Conservation (phyloP, 495 filamentous ascomycete genomes). For the Xanthoparmelia taractica region DNA sequence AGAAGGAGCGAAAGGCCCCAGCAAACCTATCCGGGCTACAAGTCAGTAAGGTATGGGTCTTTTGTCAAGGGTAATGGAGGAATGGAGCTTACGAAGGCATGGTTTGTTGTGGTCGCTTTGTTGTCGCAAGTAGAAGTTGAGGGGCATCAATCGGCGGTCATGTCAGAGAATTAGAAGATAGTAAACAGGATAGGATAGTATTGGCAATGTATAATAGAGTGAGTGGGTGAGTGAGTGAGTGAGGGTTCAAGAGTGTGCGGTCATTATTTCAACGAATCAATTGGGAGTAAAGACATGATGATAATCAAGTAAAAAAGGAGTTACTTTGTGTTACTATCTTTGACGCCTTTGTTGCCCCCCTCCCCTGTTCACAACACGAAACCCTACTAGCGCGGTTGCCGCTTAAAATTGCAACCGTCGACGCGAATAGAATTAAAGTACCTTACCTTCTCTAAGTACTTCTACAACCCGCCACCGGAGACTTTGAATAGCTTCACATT, state of each 20-base stretch:
- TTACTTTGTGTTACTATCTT: conserved; percentile 3
- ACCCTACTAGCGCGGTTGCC: conserved; percentile 7
- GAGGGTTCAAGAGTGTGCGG: background rate
- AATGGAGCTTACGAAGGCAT: conserved; percentile 20
- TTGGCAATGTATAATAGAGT: background rate
- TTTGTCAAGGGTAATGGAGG: background rate
- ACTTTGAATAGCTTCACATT: background rate
- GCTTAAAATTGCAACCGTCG: conserved; percentile 2
- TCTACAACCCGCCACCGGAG: background rate
- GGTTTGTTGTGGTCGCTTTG: conserved; percentile 11
- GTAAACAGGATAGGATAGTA: background rate
- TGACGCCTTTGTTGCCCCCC: background rate
- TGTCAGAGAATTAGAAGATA: conserved; percentile 1
- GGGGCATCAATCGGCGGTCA: conserved; percentile 9
- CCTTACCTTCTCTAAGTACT: no score
- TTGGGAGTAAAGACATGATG: no score
- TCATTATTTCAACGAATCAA: no score
- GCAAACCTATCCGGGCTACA: conserved; percentile 42
- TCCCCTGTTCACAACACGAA: conserved; percentile 3
- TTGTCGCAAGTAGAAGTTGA: conserved; percentile 12
- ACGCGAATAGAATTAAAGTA: no score
- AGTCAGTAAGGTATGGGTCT: conserved; percentile 9
- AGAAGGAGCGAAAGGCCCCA: conserved; percentile 68
- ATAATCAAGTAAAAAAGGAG: background rate
- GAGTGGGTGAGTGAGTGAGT: background rate